Conservation (phyloP, 1,284 basidiomycete species). For the Sanguinoderma infundibulare region DNA sequence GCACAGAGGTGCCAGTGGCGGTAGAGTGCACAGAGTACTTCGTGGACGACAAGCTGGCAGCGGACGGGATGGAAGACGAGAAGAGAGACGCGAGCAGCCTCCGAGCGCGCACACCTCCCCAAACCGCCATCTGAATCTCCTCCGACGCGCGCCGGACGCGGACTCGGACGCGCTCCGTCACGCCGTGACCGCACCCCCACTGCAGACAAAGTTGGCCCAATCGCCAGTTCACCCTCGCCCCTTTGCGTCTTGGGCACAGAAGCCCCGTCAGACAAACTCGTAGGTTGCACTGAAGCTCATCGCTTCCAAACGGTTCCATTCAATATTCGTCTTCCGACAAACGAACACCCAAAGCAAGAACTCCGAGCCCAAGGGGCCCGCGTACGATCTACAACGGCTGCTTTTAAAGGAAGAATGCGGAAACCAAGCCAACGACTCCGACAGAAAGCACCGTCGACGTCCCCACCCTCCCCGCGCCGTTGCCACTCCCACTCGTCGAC, state of each 20-base stretch:
- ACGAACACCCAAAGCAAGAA: not conserved
- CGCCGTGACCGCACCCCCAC: slow-evolving; percentile 15
- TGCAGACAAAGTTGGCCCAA: not conserved
- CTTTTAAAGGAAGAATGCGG: slow-evolving; percentile 19
- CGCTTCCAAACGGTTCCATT: no score
- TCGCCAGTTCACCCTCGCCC: not conserved
- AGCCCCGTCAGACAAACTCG: not conserved
- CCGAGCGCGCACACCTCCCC: not conserved
- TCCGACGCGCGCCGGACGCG: not conserved
- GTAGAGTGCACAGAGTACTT: not conserved
- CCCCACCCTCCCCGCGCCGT: slow-evolving; percentile 10
- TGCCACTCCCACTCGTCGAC: slow-evolving; percentile 6
- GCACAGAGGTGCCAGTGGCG: not conserved
- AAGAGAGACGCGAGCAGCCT: not conserved
- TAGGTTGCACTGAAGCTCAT: not conserved
- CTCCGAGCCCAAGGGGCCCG: not conserved
- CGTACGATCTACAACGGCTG: not conserved
- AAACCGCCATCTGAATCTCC: not conserved
- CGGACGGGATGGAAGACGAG: not conserved
- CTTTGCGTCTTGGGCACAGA: not conserved
- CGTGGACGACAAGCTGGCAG: not conserved
- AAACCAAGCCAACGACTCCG: slow-evolving; percentile 16
- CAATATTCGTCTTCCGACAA: not conserved
- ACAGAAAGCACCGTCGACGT: slow-evolving; percentile 12
- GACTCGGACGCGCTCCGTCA: slow-evolving; percentile 22